A percentile compares a stretch with the other conserved stretches of the same genome.
Conservation (phyloP, 2,329 filamentous ascomycete species). For the Drechmeria coniospora region DNA sequence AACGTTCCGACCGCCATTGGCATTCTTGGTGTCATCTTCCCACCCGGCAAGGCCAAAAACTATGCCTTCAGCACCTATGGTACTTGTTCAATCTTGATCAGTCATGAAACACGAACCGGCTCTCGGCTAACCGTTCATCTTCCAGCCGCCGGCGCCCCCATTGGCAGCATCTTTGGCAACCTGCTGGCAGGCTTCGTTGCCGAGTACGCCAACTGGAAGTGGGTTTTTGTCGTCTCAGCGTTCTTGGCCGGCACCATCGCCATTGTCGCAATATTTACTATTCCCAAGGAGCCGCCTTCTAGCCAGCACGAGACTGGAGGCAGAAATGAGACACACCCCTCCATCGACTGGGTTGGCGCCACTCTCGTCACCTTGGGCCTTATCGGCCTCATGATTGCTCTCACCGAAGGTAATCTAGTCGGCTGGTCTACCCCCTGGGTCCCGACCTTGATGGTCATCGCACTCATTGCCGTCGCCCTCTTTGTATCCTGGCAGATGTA, state of each 20-base stretch:
- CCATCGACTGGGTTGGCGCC: slow-evolving; percentile 53
- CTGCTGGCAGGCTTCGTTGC: slow-evolving; percentile 47
- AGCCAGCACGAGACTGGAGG: slow-evolving; percentile 7
- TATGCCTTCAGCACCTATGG: slow-evolving; percentile 52
- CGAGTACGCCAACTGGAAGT: slow-evolving; percentile 48
- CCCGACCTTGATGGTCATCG: slow-evolving; percentile 40
- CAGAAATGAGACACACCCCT: slow-evolving; percentile 13
- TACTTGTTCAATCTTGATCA: too few relatives aligned
- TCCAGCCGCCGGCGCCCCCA: slow-evolving; percentile 43
- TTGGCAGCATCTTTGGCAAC: slow-evolving; percentile 51
- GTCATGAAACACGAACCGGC: neutral
- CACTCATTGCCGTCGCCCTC: slow-evolving; percentile 35
- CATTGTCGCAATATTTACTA: slow-evolving; percentile 39
- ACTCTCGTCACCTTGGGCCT: slow-evolving; percentile 46
- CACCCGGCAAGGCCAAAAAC: slow-evolving; percentile 52
- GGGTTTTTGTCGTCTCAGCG: slow-evolving; percentile 50
- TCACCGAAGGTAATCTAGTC: slow-evolving; percentile 54
- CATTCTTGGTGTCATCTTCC: slow-evolving; percentile 52
- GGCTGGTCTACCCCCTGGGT: slow-evolving; percentile 53
- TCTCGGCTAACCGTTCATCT: neutral
- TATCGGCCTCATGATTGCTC: slow-evolving; percentile 46
- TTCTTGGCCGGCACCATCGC: slow-evolving; percentile 43
- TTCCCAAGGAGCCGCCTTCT: slow-evolving; percentile 31
- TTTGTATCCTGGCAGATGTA: slow-evolving; percentile 47
- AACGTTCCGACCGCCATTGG: slow-evolving; percentile 59